These are phyloP conservation scores for Acer saccharum DNA, from an alignment of 345 rosid genomes.

Conservation along the genomic window DNA sequence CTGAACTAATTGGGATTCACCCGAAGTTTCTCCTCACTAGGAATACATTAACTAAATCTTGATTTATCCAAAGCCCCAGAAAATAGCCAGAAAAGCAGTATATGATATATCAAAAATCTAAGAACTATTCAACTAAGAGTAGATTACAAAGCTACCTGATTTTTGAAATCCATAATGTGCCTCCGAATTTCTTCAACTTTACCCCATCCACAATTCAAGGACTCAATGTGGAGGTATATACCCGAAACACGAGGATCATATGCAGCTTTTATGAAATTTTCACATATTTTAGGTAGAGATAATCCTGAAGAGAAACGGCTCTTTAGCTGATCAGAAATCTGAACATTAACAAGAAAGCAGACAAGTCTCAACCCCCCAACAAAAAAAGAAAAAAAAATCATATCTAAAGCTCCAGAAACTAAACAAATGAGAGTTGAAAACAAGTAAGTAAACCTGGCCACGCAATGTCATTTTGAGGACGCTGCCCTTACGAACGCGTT, in stretches of 20 bases:
- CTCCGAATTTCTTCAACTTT: slow-evolving; percentile 91
- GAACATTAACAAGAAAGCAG: slow-evolving; percentile 29
- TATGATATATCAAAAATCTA: slow-evolving; percentile 1
- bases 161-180: slow-evolving; percentile 82
- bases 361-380: slow-evolving; percentile 16
- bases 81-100: not conserved
- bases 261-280: slow-evolving; percentile 84
- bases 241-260: slow-evolving; percentile 95
- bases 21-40: not conserved
- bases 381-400: not conserved
- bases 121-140: not conserved
- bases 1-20: not conserved
- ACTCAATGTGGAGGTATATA: slow-evolving; percentile 82
- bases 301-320: slow-evolving; percentile 86
- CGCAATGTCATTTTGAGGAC: slow-evolving; percentile 84
- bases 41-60: not conserved
- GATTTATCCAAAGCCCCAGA: slow-evolving; percentile 2
- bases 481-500: slow-evolving; percentile 82
- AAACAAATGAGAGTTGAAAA: not conserved
- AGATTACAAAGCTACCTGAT: slow-evolving; percentile 58
- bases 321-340: slow-evolving; percentile 96
- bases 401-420: not conserved
- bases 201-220: slow-evolving; percentile 91
- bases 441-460: slow-evolving; percentile 70
- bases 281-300: slow-evolving; percentile 85